A percentile compares a stretch with the other conserved stretches of the same genome.
Conservation (phyloP, 352 stramenopile species). For the Aphanomyces astaci region DNA sequence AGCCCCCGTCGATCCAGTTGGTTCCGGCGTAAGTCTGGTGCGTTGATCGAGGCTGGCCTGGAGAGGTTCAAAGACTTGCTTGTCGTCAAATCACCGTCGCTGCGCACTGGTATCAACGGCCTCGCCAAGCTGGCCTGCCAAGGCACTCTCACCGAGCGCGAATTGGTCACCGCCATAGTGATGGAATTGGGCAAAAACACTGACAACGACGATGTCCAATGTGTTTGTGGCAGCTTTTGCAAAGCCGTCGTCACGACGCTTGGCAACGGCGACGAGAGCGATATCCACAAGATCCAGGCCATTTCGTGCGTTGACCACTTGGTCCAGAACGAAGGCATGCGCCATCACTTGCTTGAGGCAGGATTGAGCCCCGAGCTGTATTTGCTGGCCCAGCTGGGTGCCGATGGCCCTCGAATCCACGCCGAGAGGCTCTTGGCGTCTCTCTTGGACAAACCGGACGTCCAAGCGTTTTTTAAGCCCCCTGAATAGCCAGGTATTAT, state of each 20-base stretch:
- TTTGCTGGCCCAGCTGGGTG: conserved; percentile 5
- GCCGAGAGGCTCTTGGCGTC: conserved; percentile 7
- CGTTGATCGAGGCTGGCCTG: conserved; percentile 12
- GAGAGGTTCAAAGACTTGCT: conserved; percentile 10
- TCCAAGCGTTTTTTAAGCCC: conserved; percentile 10
- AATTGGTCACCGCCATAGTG: conserved; percentile 1
- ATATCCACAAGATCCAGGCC: conserved; percentile 18
- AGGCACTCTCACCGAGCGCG: background rate
- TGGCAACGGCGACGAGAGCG: background rate
- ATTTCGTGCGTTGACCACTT: conserved; percentile 20
- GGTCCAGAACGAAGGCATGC: conserved; percentile 3
- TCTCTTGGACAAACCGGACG: conserved; percentile 11
- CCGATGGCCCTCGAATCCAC: conserved; percentile 4
- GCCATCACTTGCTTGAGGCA: conserved; percentile 3
- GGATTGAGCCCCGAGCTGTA: conserved; percentile 19
- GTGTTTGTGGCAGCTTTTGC: conserved; percentile 2
- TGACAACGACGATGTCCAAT: background rate
- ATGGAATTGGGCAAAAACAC: background rate
- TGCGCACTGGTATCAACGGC: conserved; percentile 9
- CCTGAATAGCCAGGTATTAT: too few relatives aligned
- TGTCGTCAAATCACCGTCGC: background rate
- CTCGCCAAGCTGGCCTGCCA: background rate
- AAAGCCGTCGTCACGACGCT: conserved; percentile 2
- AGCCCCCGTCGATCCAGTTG: background rate
- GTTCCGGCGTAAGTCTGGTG: background rate